phyloP scores from a whole-genome alignment of 2,329 filamentous ascomycete genomes.

The Calonectria leucothoes region DNA sequence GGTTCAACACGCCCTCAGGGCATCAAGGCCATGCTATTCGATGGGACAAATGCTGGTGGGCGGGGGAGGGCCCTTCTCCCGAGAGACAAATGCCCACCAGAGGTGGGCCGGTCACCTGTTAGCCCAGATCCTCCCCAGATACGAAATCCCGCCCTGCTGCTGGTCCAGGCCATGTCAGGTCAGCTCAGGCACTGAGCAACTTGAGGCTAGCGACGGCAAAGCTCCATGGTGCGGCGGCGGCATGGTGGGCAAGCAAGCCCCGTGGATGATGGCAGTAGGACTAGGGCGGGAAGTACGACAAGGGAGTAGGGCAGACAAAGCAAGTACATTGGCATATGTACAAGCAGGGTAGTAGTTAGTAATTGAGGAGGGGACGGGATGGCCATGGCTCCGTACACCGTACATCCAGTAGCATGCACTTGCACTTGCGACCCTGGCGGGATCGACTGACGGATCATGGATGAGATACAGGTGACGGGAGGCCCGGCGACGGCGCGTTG shows the following conservation, averaged over 20 bases:
- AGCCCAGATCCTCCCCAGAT: conserved; percentile 42
- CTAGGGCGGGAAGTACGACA: conserved; percentile 6
- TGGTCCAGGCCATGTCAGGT: conserved; percentile 14
- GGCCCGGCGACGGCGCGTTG: conserved; percentile 34
- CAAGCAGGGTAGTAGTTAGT: neutral
- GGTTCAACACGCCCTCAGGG: conserved; percentile 26
- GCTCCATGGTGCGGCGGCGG: conserved; percentile 21
- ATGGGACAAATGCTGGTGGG: conserved; percentile 30
- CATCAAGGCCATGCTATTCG: conserved; percentile 40
- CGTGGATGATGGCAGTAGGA: conserved; percentile 13
- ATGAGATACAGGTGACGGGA: conserved; percentile 40
- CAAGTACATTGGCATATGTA: conserved; percentile 1
- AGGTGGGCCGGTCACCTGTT: conserved; percentile 42
- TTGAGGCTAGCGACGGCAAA: conserved; percentile 31
- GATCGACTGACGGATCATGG: conserved; percentile 42
- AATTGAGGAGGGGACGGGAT: conserved; percentile 17
- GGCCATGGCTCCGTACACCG: conserved; percentile 10
- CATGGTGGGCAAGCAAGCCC: conserved; percentile 18
- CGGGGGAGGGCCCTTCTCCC: conserved; percentile 34
- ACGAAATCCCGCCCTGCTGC: conserved; percentile 33
- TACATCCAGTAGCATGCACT: neutral
- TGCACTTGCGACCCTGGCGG: conserved; percentile 24
- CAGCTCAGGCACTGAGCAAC: conserved; percentile 16
- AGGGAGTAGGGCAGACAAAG: conserved; percentile 2
- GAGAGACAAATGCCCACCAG: conserved; percentile 33